Evolutionary conservation across 345 rosid genomes (phyloP), one percentile per base, ranked within the genome.

Genomic region (Dovyalis caffra): DNA sequence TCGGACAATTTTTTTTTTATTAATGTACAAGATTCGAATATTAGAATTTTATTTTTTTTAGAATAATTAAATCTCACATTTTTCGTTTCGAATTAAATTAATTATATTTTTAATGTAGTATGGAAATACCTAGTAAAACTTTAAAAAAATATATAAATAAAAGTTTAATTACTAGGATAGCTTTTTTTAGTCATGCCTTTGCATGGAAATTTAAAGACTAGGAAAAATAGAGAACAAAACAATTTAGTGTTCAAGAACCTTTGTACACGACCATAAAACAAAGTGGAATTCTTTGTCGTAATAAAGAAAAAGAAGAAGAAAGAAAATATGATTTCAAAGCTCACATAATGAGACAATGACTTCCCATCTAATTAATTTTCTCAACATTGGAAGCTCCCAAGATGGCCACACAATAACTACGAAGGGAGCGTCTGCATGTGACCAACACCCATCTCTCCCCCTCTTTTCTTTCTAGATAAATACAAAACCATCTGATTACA

Each of bases 401-500:
- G 57, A 51, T 51, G 57, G 8, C 10, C 74, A 14, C 73, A 66
- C 58, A 35, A 31, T 61, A 63, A 65, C 45, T 67, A 57, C 20
- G 8, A 18, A 20, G 65, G 3, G 58, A 56, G 66, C 60, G 69
- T 32, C 16, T 69, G 34, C 83, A 70, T 67, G 34, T 43, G 83
- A 82, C 43, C 25, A 18, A 1, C 4, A 18, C 76, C 18, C 38
- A 21, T 34, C 11, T 53, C 11, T 67, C 20, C 38, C 16, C 38
- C 16, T 68, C 57, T 23, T 18, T 1, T 34, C 33, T 31, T 53
- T 37, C 9, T 5, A 33, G 37, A 80, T 70, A 68, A 68, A 66
- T 57, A 73, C 81, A 74, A 81, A 81, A 57, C 7, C 15, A 58
- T 68, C 79, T 32, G 84, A 83, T 83, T 73, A 68, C 75, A 78